Evolutionary conservation across 352 stramenopile genomes (phyloP), one percentile per base, ranked within the genome.

Genomic region (Pythium grandisporangium): DNA sequence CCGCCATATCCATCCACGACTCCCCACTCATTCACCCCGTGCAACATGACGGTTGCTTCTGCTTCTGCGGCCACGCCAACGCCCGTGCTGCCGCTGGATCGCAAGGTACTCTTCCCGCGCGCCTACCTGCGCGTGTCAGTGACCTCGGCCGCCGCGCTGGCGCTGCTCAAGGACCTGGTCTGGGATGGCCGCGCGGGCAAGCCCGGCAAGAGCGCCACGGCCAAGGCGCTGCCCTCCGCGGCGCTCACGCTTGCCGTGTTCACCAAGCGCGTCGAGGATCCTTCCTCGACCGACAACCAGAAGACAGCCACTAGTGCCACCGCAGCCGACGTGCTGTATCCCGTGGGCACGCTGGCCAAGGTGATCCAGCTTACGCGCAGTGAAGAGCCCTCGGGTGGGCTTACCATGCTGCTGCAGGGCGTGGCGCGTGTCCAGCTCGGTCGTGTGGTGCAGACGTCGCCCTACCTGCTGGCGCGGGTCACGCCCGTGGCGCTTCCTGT

Each of bases 101-200:
- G 67, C 44, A 74, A 81, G 36, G 76, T 89, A 37, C 69, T 89
- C 26, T 89, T 89, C 51, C 76, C 76, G 11, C 62, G 64, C 24
- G 84, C 72, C 42, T 86, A 89, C 42, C 55, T 86, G 53, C 76
- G 76, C 25, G 64, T 89, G 19, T 58, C 71, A 38, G 74, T 86
- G 42, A 80, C 66, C 46, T 73, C 70, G 22, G 39, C 70, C 13
- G 66, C 63, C 16, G 69, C 68, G 37, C 57, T 89, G 47, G 70
- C 83, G 55, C 63, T 89, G 30, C 66, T 89, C 32, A 85, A 89
- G 38, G 72, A 89, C 40, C 55, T 85, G 7, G 65, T 89, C 14
- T 89, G 70, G 76, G 70, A 89, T 37, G 69, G 80, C 12, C 69
- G 75, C 23, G n/a, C n/a, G n/a, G n/a, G n/a, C n/a, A n/a, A n/a